Percentiles rank a stretch among this genome's conserved stretches.
These are phyloP conservation scores for Cladophialophora immunda DNA, from an alignment of 2,329 filamentous ascomycete genomes.

Conservation along the genomic window DNA sequence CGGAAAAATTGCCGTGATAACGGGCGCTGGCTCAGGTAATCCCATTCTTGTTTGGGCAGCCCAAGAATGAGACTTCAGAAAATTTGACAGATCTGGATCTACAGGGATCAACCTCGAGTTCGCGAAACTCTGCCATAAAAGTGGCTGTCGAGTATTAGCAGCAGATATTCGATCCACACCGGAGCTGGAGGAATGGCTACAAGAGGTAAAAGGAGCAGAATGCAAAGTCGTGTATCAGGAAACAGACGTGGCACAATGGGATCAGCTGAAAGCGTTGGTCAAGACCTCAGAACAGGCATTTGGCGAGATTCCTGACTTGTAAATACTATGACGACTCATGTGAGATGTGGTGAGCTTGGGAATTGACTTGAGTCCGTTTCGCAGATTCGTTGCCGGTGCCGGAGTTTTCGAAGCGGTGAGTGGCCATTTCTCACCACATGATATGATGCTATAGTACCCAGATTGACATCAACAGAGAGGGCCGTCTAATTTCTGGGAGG, in stretches of 20 bases:
- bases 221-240: slow-evolving; percentile 6
- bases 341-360: slow-evolving; percentile 2
- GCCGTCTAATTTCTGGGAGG: slow-evolving; percentile 49
- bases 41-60: slow-evolving; percentile 21
- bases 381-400: slow-evolving; percentile 44
- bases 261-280: slow-evolving; percentile 42
- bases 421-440: background rate
- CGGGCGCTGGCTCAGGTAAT: slow-evolving; percentile 45
- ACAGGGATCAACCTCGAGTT: slow-evolving; percentile 46
- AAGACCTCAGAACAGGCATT: slow-evolving; percentile 41
- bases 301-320: slow-evolving; percentile 49
- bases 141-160: background rate
- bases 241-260: slow-evolving; percentile 7
- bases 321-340: slow-evolving; percentile 22
- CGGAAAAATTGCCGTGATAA: slow-evolving; percentile 45
- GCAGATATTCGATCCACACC: slow-evolving; percentile 1
- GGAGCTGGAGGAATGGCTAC: slow-evolving; percentile 5
- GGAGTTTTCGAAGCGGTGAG: slow-evolving; percentile 51
- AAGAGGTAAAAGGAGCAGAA: slow-evolving; percentile 4
- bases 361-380: background rate
- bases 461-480: slow-evolving; percentile 5
- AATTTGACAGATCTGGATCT: slow-evolving; percentile 6
- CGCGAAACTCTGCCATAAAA: slow-evolving; percentile 37
- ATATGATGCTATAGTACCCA: background rate
- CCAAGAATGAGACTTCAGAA: background rate